These are phyloP conservation scores for Penicillium egyptiacum DNA, from an alignment of 495 filamentous ascomycete genomes.

Conservation along the genomic window DNA sequence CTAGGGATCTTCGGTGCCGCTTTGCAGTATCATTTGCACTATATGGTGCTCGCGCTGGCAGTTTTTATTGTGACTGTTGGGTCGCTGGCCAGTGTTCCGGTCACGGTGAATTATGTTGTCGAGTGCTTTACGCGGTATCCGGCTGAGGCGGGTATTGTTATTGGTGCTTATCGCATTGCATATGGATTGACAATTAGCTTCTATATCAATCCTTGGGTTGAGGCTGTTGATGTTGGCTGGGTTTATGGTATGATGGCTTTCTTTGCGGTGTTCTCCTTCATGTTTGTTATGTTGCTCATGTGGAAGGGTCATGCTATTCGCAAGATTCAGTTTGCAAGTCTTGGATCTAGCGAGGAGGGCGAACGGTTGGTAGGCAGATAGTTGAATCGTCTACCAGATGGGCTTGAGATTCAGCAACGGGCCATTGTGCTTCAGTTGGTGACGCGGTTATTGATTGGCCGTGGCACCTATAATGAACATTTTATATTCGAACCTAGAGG, in stretches of 20 bases:
- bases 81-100: constrained; percentile 40
- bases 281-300: constrained; percentile 36
- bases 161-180: constrained; percentile 43
- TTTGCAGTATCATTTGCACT: constrained; percentile 50
- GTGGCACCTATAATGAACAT: too few relatives aligned
- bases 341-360: constrained; percentile 32
- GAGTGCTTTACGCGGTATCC: constrained; percentile 47
- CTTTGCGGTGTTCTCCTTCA: constrained; percentile 41
- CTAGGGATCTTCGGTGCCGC: constrained; percentile 50
- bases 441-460: too few relatives aligned
- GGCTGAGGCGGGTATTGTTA: constrained; percentile 41
- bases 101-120: constrained; percentile 50
- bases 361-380: constrained; percentile 17
- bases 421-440: too few relatives aligned
- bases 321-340: constrained; percentile 23
- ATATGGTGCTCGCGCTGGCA: constrained; percentile 47
- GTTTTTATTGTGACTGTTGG: constrained; percentile 46
- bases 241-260: constrained; percentile 54
- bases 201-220: constrained; percentile 49
- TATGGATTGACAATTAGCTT: constrained; percentile 49
- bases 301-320: constrained; percentile 35
- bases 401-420: too few relatives aligned
- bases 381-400: too few relatives aligned
- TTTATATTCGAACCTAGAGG: too few relatives aligned
- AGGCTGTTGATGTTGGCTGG: constrained; percentile 48